phyloP scores from a whole-genome alignment of 2,329 filamentous ascomycete genomes.

The Myriosclerotinia scirpicola region DNA sequence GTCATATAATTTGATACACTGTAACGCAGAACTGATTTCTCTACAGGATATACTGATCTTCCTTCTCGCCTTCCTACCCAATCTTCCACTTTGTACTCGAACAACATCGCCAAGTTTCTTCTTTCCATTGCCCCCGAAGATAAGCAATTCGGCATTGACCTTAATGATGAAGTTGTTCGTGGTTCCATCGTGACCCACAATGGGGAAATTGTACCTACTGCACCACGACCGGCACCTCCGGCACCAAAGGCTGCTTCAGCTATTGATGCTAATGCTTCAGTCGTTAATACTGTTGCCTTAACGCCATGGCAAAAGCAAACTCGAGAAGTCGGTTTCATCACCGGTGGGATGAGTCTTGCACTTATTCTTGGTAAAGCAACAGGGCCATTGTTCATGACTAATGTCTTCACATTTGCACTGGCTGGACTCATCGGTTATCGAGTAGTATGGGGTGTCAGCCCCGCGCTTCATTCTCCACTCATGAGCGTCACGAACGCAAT shows the following conservation, averaged over 20 bases:
- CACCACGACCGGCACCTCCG: conserved; percentile 65
- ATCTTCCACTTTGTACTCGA: conserved; percentile 86
- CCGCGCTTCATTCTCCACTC: conserved; percentile 80
- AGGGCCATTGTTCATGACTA: conserved; percentile 82
- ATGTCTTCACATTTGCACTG: conserved; percentile 80
- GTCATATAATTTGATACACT: conserved; percentile 32
- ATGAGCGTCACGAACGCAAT: conserved; percentile 96
- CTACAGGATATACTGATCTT: conserved; percentile 75
- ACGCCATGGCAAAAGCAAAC: conserved; percentile 81
- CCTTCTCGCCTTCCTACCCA: conserved; percentile 85
- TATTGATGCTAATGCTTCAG: conserved; percentile 51
- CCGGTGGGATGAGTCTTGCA: conserved; percentile 73
- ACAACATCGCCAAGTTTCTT: conserved; percentile 88
- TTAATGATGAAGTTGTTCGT: conserved; percentile 81
- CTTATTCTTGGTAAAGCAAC: conserved; percentile 79
- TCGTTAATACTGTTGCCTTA: conserved; percentile 56
- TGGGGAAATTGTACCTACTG: conserved; percentile 72
- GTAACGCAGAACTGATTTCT: background rate
- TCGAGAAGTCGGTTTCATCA: conserved; percentile 72
- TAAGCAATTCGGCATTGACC: conserved; percentile 76
- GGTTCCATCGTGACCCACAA: conserved; percentile 80
- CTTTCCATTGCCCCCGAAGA: conserved; percentile 78
- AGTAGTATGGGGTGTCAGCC: conserved; percentile 82
- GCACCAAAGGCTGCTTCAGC: conserved; percentile 52
- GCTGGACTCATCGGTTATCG: conserved; percentile 85